Base-by-base conservation (phyloP, 208 protist species). In the Trypanosomatidae sp. region DNA sequence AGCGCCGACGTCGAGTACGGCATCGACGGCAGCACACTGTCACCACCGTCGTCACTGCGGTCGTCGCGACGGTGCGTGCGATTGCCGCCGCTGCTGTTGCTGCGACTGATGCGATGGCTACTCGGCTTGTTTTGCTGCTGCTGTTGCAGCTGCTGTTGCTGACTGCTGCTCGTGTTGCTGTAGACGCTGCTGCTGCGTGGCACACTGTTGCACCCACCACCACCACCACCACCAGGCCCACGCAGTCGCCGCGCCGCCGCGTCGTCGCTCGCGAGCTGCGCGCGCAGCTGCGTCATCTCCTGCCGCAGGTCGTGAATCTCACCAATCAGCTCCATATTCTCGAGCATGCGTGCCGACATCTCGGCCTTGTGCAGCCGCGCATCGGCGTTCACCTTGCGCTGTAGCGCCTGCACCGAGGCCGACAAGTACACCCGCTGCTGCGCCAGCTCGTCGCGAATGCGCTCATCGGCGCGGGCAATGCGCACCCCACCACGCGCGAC, bases 231-330 rank as follows among this genome's bases (percentile, higher is more conserved):
- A 2, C 23, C 37, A 11, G 33, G 41, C n/a, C 50, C 39, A 20
- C 42, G 25, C 6, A 33, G 55, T 16, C 58, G 39, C 25, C 63
- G 57, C 35, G 53, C 54, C 37, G 59, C 55, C 0, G 56, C 59
- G 7, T 79, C 71, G 21, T 89, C 84, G 7, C 76, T 59, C 6
- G 71, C 66, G 6, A 80, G 62, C 10, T 67, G 57, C 4, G 70
- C 74, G 21, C 79, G 71, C 35, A 94, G 59, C 10, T 76, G 46
- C 23, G 80, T 66, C 28, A 97, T 83, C 48, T 96, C 93, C 11
- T 64, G 53, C 3, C 95, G 87, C 35, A 98, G 68, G 8, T 80
- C 66, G 67, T 98, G 96, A 59, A 98, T 97, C 51, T 98, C 94
- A 26, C 71, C 73, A 58, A 98, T 96, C 15, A 98, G 82, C 2